Evolutionary conservation across 2,329 filamentous ascomycete genomes (phyloP), one percentile per base, ranked within the genome.

Genomic region (Phialocephala sp.): DNA sequence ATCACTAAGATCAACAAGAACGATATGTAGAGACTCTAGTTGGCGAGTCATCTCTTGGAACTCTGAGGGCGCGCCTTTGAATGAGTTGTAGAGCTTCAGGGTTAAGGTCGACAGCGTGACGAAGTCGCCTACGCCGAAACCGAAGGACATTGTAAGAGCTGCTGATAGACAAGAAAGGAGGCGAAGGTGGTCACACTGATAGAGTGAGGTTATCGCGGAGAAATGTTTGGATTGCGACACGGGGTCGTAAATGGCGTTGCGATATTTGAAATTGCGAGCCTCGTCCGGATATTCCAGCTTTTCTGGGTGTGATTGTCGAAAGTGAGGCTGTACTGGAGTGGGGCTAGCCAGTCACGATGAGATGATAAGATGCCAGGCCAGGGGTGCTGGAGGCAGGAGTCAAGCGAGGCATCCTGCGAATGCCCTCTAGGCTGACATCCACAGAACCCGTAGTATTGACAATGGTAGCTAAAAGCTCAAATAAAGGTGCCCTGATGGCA

Each of bases 61-160:
- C 18, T 55, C 52, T 14, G 24, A 35, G 5, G 52, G 52, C 9
- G 52, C 52, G 24, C 14, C 52, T 36, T 55, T 55, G n/a, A 55
- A 55, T 14, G 52, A 35, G 4, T 14, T 18, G n/a, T 55, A 55
- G n/a, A 55, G 52, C 4, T 27, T 55, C 1, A 55, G n/a, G 5
- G 24, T 18, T 20, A 55, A 14, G 8, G 24, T 18, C 35, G 27
- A 35, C 11, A 55, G 11, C 8, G 52, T 18, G 24, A 55, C 8
- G 24, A 55, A 55, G 52, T 55, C 52, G 15, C 52, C 35, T 8
- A 55, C 35, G 35, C 52, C 18, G 24, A 55, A 55, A 4, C 52
- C 52, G 22, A 55, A 55, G 4, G 52, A 55, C 52, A 55, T 55
- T 55, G 14, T n/a, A n/a, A 1, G 3, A 20, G 24, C 15, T 11